phyloP scores from a whole-genome alignment of 371 early-diverging fungal species.

The Polyrhizophydium stewartii region DNA sequence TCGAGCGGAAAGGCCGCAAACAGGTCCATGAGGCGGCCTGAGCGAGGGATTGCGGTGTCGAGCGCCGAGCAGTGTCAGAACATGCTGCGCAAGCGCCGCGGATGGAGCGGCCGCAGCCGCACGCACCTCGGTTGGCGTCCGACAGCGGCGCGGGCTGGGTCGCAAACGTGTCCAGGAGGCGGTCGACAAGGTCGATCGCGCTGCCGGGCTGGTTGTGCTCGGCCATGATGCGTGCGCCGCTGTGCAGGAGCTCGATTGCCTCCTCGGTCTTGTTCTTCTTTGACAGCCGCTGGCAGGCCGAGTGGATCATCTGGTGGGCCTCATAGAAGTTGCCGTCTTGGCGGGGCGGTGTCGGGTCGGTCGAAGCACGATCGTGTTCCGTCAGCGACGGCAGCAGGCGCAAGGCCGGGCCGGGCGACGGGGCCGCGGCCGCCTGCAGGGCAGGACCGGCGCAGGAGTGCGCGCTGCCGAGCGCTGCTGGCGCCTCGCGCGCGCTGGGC shows the following conservation, averaged over 20 bases:
- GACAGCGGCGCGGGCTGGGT: constrained; percentile 65
- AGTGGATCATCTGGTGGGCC: constrained; percentile 90
- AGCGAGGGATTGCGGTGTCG: not conserved
- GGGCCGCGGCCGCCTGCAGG: too few relatives aligned
- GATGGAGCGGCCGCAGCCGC: too few relatives aligned
- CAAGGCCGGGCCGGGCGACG: too few relatives aligned
- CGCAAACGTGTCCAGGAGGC: constrained; percentile 77
- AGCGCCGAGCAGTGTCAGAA: not conserved
- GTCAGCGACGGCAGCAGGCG: too few relatives aligned
- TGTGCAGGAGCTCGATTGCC: constrained; percentile 70
- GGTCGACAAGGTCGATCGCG: constrained; percentile 76
- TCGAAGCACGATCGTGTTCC: too few relatives aligned
- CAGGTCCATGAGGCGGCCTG: constrained; percentile 22
- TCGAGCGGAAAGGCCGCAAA: constrained; percentile 29
- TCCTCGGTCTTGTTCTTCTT: constrained; percentile 76
- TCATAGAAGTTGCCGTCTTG: constrained; percentile 82
- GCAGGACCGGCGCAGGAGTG: too few relatives aligned
- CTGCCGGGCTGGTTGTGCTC: constrained; percentile 77
- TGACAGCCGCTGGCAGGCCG: constrained; percentile 80
- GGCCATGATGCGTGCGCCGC: constrained; percentile 66
- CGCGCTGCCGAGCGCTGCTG: too few relatives aligned
- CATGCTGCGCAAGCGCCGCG: not conserved
- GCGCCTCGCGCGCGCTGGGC: not conserved
- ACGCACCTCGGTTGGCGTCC: constrained; percentile 60
- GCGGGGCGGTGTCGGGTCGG: too few relatives aligned